Evolutionary conservation across 73 alveolate species (phyloP), one percentile per base, ranked within the genome.

Genomic region (Urostyla sp.): DNA sequence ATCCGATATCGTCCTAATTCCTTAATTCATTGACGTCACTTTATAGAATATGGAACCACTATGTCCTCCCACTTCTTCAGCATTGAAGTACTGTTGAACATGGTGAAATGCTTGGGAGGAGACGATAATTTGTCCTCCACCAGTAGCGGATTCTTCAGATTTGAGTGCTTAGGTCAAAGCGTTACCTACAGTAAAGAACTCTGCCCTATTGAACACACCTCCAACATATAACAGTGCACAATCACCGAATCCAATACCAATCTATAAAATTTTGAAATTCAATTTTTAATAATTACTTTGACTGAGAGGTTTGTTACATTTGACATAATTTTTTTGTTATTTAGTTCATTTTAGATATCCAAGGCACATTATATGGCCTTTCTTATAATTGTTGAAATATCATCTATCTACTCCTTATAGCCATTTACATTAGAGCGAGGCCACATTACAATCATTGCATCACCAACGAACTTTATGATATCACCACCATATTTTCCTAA

Each of bases 391-490:
- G 88, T 90, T 74, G 31, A 69, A 20, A 56, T 75, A 26, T 59
- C 81, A 50, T 83, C 72, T 53, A 63, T 6, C 35, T 63, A 40
- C 37, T 63, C 79, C 45, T 63, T 63, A 38, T 43, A 63, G 1
- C 34, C 73, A 1, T 36, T 46, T 31, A 63, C 37, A 13, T 48
- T 37, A 5, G 59, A 50, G 24, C 81, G 85, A 35, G 99, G 99
- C 99, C 99, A 96, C 61, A 96, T 95, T 35, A 96, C 98, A 75
- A 93, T 91, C 94, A 96, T 84, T 0, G 98, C 98, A 75, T 96
- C 99, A 32, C 99, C 99, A 26, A 95, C 98, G 81, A 94, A 93
- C 81, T 96, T 96, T 53, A 96, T 93, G 16, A 96, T 94, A 86
- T 96, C 99, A 26, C 99, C 99, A 2, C 99, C 99, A 85, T 90